Evolutionary conservation across 2,329 filamentous ascomycete species (phyloP), one percentile per base, ranked within the genome.

Genomic region (Colletotrichum theobromicola): DNA sequence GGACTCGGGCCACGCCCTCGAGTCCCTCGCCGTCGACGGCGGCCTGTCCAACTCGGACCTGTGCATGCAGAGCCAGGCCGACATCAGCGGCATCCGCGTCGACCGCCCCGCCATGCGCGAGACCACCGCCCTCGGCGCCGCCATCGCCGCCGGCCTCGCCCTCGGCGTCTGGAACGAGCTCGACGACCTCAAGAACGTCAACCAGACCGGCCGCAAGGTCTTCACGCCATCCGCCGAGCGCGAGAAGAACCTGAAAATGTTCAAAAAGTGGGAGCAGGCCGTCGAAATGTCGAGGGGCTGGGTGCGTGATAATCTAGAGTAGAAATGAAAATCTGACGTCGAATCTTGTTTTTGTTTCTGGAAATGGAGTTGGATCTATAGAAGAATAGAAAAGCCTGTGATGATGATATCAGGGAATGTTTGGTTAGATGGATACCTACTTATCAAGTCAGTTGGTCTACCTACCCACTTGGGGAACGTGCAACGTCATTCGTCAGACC

Each of bases 41-140:
- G 95, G 95, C 73, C 94, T 98, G 89, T 95, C 93, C 79, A 96
- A 95, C 84, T 96, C 94, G 13, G 93, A 96, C 81, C 88, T 98
- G 70, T 95, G 93, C 85, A 98, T 98, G 95, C 95, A 93, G 89
- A 95, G 94, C 7, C 95, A 98, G 89, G 93, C 95, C 76, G 93
- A 98, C 84, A 90, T 98, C 65, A 95, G 94, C 79, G 86, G 92
- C 70, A 97, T 98, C 78, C 93, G 93, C 32, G 94, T 98, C 75
- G 92, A 96, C 82, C 92, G 95, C 28, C 95, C 95, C 0, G 90
- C 91, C 70, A 98, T 98, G 95, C 93, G 94, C 72, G 95, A 98
- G 86, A 97, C 95, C 5, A 98, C 95, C 2, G 94, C 95, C 1
- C 90, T 98, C 3, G 95, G 95, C 30, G 95, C 95, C 16, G 95